Evolutionary conservation across 1,284 basidiomycete genomes (phyloP).

Genomic region (Lignosus rhinocerotis): DNA sequence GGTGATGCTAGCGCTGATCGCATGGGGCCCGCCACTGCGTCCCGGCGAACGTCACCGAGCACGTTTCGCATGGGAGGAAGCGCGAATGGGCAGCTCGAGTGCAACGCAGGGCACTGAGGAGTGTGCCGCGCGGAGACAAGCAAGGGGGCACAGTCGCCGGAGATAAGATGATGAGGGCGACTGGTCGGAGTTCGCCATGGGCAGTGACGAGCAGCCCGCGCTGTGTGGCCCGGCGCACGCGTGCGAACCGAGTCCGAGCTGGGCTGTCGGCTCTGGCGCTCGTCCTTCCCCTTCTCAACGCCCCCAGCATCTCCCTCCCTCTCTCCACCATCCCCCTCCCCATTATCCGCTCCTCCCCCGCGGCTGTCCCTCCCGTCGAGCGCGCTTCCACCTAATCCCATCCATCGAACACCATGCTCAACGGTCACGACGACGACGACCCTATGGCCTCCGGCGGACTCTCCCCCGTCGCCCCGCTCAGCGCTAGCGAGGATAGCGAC

Average conservation of each 20-base stretch:
- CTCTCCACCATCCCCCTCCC: constrained; percentile 42
- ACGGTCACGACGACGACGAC: constrained; percentile 41
- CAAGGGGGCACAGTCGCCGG: constrained; percentile 14
- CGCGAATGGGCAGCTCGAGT: background rate
- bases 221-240: constrained; percentile 33
- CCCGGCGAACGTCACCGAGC: constrained; percentile 16
- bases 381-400: constrained; percentile 34
- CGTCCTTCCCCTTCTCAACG: constrained; percentile 50
- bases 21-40: constrained; percentile 16
- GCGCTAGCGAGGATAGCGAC: constrained; percentile 31
- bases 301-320: constrained; percentile 39
- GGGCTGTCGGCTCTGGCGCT: constrained; percentile 37
- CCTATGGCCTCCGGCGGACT: constrained; percentile 33
- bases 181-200: constrained; percentile 35
- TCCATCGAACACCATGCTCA: constrained; percentile 32
- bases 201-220: constrained; percentile 33
- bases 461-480: constrained; percentile 26
- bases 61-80: background rate
- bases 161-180: constrained; percentile 26
- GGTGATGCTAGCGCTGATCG: constrained; percentile 19
- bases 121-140: background rate
- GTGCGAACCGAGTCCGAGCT: constrained; percentile 38
- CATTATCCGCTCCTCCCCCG: constrained; percentile 39
- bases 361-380: constrained; percentile 31
- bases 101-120: background rate